Evolutionary conservation across 495 filamentous ascomycete species (phyloP).

Genomic region (Neurospora sp.): DNA sequence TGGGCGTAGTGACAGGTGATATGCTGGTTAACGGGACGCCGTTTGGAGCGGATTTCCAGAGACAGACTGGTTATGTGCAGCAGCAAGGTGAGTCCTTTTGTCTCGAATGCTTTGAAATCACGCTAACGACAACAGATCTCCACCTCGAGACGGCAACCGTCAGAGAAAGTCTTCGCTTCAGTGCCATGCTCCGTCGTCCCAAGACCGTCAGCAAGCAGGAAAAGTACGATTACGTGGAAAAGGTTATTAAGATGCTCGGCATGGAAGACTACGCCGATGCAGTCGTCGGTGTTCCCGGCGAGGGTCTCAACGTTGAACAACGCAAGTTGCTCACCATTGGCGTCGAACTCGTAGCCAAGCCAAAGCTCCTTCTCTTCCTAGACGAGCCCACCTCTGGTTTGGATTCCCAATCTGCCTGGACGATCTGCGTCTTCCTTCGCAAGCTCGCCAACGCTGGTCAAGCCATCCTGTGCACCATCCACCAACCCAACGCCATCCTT

Average conservation of each 20-base stretch:
- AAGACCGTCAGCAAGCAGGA: constrained; percentile 51
- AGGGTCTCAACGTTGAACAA: constrained; percentile 42
- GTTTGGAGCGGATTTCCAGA: constrained; percentile 63
- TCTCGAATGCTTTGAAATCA: background rate
- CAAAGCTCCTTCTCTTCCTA: constrained; percentile 62
- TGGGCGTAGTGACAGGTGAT: constrained; percentile 62
- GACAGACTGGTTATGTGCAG: constrained; percentile 82
- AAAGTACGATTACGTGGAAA: constrained; percentile 74
- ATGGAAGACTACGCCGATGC: constrained; percentile 78
- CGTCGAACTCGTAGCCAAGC: constrained; percentile 84
- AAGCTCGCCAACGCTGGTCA: constrained; percentile 74
- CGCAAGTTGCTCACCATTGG: constrained; percentile 71
- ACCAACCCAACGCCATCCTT: constrained; percentile 63
- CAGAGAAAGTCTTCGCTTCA: constrained; percentile 68
- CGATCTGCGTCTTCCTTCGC: constrained; percentile 73
- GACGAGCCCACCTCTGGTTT: constrained; percentile 77
- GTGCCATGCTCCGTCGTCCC: constrained; percentile 71
- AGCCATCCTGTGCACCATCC: constrained; percentile 65
- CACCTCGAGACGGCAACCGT: constrained; percentile 74
- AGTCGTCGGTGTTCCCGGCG: constrained; percentile 71
- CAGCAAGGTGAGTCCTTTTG: constrained; percentile 59
- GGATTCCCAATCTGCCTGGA: constrained; percentile 73
- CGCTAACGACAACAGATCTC: constrained; percentile 40
- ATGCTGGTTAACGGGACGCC: constrained; percentile 64
- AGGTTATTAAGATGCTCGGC: constrained; percentile 77